Evolutionary conservation across 2,329 filamentous ascomycete genomes (phyloP), one percentile per base, ranked within the genome.

Genomic region (Amesomyces nigricolor): DNA sequence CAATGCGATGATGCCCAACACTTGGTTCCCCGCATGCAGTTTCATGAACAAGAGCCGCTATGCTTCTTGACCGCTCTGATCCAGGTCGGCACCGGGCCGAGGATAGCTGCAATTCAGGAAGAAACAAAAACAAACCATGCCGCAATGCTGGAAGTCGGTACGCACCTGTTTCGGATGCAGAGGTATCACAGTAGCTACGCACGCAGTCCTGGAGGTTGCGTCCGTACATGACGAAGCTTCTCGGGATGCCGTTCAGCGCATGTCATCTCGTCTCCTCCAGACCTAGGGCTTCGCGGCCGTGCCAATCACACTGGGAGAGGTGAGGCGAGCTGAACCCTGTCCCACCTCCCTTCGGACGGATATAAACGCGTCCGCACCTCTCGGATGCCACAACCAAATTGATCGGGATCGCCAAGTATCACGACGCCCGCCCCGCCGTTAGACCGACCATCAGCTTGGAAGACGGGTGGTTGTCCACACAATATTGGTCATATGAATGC

Each of bases 1-100:
- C 53, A 19, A 61, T 64, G 62, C 59, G 61, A 60, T 61, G 61
- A 57, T 63, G 61, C 61, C 61, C 59, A 62, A 63, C 51, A 55
- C 44, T 40, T 19, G 37, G 17, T 30, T 26, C 38, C 38, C 53
- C 29, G 51, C 56, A 58, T 60, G 59, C 54, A 59, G 17, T 40
- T 50, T 26, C 29, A 43, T 52, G 46, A 51, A 53, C 54, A 40
- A 35, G 32, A 35, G 11, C 9, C 32, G 32, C 32, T 35, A 2
- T 35, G 32, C 8, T 35, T 35, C 32, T 35, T 35, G 32, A 35
- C 32, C 32, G 32, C 32, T 35, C 32, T 7, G 8, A 39, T 30
- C 46, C 26, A 44, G 47, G 39, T 45, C 55, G 46, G 49, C 32
- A 29, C 39, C 39, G 35, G 30, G 22, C 22, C 4, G 30, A 13